Evolutionary conservation across 2,329 filamentous ascomycete species (phyloP).

Genomic region (Cladosporium cucumerinum): DNA sequence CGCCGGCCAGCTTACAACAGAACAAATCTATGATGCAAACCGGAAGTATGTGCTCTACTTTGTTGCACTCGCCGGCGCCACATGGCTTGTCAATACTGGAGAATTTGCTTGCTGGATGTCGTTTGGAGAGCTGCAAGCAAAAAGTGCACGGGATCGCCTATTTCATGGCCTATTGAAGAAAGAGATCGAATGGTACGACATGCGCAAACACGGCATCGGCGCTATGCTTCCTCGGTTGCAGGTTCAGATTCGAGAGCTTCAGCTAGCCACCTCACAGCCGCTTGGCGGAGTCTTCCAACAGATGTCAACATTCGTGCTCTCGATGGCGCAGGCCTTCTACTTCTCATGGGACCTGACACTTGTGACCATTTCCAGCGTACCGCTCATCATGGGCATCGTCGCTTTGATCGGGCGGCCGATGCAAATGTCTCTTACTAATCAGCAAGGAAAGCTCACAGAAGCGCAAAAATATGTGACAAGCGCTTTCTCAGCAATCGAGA

Average conservation of each 20-base stretch:
- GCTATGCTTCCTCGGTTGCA: slow-evolving; percentile 70
- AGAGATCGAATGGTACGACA: slow-evolving; percentile 80
- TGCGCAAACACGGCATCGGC: slow-evolving; percentile 65
- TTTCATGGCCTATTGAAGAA: slow-evolving; percentile 69
- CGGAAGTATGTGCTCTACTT: slow-evolving; percentile 62
- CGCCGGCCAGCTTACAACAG: slow-evolving; percentile 47
- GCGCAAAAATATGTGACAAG: slow-evolving; percentile 71
- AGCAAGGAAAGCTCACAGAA: slow-evolving; percentile 63
- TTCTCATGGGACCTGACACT: slow-evolving; percentile 82
- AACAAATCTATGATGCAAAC: slow-evolving; percentile 55
- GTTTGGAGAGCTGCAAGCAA: slow-evolving; percentile 79
- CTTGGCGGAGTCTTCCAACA: slow-evolving; percentile 68
- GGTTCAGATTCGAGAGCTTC: slow-evolving; percentile 78
- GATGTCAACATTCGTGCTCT: slow-evolving; percentile 60
- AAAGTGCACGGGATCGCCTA: slow-evolving; percentile 58
- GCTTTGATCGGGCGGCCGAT: slow-evolving; percentile 59
- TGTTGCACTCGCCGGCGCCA: slow-evolving; percentile 58
- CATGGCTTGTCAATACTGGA: slow-evolving; percentile 64
- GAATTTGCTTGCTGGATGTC: slow-evolving; percentile 70
- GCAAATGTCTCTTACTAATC: slow-evolving; percentile 63
- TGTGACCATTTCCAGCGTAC: slow-evolving; percentile 70
- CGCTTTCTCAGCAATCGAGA: slow-evolving; percentile 71
- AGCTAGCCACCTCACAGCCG: slow-evolving; percentile 74
- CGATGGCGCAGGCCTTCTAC: slow-evolving; percentile 69
- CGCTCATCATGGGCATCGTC: slow-evolving; percentile 62